Base-by-base conservation (phyloP, 768 basidiomycete genomes). In the Serendipita indica region DNA sequence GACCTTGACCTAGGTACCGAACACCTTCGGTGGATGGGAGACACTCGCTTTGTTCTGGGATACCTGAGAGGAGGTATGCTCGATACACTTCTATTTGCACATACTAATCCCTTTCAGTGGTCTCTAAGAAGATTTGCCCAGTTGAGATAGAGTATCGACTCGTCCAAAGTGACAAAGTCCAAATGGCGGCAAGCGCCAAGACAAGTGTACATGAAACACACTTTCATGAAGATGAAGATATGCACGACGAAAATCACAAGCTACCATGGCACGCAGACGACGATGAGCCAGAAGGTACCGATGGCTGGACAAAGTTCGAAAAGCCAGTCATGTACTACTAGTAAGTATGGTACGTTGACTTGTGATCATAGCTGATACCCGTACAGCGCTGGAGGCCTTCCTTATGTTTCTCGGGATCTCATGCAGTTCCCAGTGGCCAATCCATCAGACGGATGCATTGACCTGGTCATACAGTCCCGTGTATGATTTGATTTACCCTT, bases 1-100 rank as follows among this genome's bases (percentile, higher is more conserved):
- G 88, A 92, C 62, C 60, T 89, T 37, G 89, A 91, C 69, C 70
- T 87, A 43, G 84, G 84, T 58, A 93, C 90, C 1, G 89, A 92
- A 61, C 72, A 87, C 64, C 69, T 92, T 39, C 79, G 89, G 6
- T 91, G 86, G 83, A 83, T 93, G 82, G 90, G 90, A 7, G 84
- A 84, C 65, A 72, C 76, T 12, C 82, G 90, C 6, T 93, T 93
- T 68, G 67, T 83, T 30, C 71, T 79, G 60, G 90, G 90, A 6
- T 79, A 80, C 65, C 66, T 92, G 2, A 74, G 79, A 54, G 86
- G 83, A 68, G 64, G 87, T 87, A 66, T 62, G 80, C 60, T 67
- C 4, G 13, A 28, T 22, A 33, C 22, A 13, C 54, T n/a, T 27
- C 43, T 30, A 20, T 32, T 16, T 6, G 7, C 1, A 35, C 14